Evolutionary conservation across 805 yeast species (phyloP), one percentile per base, ranked within the genome.

Genomic region (Saturnispora galanensis): DNA sequence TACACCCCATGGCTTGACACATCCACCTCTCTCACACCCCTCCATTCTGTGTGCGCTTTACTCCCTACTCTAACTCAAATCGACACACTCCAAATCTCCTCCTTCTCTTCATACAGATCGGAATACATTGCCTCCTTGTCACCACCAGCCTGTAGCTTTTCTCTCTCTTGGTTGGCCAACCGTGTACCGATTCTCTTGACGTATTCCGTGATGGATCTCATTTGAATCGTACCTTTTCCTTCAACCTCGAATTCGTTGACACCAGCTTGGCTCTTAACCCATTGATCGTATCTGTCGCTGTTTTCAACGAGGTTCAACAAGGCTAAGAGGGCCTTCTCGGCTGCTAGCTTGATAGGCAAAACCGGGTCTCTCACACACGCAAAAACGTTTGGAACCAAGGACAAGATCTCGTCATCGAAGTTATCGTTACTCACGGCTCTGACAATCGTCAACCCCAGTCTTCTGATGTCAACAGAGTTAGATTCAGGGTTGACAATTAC

Each of bases 341-440:
- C 96, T 1, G 97, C 96, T 50, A 90, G 70, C 56, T 88, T 89
- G 53, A 90, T 81, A 4, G 98, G 97, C 56, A 90, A 86, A 39
- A 85, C 70, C n/a, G 80, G 72, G 56, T 89, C 96, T 52, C 98
- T 73, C 35, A 90, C 81, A 59, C 93, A 81, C 0, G 81, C 67
- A 60, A 90, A 90, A 2, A 88, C 79, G 10, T 85, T 69, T 11
- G 93, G 86, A 3, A 74, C 85, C 42, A 90, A 54, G 0, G 63
- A 49, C 15, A 35, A n/a, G 31, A 38, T 32, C 10, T n/a, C 18
- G 7, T 17, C 28, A 15, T 31, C 16, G 16, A n/a, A 42, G 28
- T 42, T 42, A 8, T 43, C 38, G 13, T 43, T 38, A 45, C 65
- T 64, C 40, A 85, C 65, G 18, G 75, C 60, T 58, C 96, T 71